phyloP scores from a whole-genome alignment of 306 rosid genomes.

The Parietaria judaica region DNA sequence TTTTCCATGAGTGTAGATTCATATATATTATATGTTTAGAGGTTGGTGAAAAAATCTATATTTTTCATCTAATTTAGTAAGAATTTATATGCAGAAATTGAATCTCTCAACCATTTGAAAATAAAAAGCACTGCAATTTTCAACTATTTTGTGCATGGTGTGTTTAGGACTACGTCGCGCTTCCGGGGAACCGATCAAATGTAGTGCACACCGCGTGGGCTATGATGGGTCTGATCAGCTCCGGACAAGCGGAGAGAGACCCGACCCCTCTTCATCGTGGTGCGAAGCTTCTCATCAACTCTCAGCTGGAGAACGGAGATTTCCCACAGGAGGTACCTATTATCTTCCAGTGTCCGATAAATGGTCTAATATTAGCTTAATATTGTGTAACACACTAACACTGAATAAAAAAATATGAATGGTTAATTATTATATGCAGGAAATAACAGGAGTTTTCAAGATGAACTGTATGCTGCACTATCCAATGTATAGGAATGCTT shows the following conservation, averaged over 20 bases:
- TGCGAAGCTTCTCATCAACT: neutral
- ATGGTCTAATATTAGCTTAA: no score
- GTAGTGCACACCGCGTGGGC: constrained; percentile 4
- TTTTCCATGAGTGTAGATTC: no score
- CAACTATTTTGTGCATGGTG: no score
- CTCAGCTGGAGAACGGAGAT: constrained; percentile 2
- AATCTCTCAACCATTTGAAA: no score
- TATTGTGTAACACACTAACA: no score
- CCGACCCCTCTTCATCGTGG: constrained; percentile 9
- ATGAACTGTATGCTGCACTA: constrained; percentile 2
- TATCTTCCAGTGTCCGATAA: no score
- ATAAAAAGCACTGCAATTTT: no score
- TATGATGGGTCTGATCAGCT: neutral
- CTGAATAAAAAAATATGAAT: no score
- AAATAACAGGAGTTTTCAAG: constrained; percentile 5
- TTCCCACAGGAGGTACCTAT: neutral
- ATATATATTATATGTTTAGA: neutral
- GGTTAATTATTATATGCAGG: neutral
- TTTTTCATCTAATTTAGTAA: no score
- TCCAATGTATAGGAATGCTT: neutral
- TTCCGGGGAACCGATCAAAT: neutral
- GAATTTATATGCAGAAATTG: no score
- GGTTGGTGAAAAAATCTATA: neutral
- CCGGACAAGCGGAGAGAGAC: constrained; percentile 2
- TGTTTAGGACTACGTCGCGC: neutral